Percentiles rank a stretch among this genome's conserved stretches.
These are phyloP conservation scores for Magnolia sinica DNA, from an alignment of 164 flowering plant species.

Conservation along the genomic window DNA sequence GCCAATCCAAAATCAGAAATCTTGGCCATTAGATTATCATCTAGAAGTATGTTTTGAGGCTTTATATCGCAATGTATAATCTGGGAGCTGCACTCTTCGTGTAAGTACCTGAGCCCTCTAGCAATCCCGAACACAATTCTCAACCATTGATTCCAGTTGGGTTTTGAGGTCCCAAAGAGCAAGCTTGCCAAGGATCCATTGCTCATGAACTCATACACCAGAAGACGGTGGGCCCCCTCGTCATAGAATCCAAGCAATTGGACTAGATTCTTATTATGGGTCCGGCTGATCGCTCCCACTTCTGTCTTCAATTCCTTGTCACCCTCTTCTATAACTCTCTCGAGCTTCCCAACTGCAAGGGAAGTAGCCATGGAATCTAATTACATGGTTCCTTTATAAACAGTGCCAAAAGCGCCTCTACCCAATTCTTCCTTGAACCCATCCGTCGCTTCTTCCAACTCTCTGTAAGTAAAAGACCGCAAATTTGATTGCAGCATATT, in stretches of 20 bases:
- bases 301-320: constrained; percentile 19
- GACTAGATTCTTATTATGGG: too few relatives aligned
- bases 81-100: too few relatives aligned
- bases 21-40: too few relatives aligned
- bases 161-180: constrained; percentile 18
- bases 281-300: too few relatives aligned
- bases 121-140: constrained; percentile 23
- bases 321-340: constrained; percentile 9
- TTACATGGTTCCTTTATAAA: too few relatives aligned
- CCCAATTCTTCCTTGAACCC: too few relatives aligned
- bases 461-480: too few relatives aligned
- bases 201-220: constrained; percentile 28
- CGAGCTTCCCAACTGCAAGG: constrained; percentile 21
- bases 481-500: not conserved
- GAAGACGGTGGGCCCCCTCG: constrained; percentile 18
- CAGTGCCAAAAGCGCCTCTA: too few relatives aligned
- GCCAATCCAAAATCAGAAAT: constrained; percentile 30
- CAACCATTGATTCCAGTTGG: constrained; percentile 14
- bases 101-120: constrained; percentile 22
- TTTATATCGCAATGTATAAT: too few relatives aligned
- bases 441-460: too few relatives aligned
- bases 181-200: constrained; percentile 19
- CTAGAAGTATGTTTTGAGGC: too few relatives aligned
- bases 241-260: constrained; percentile 15
- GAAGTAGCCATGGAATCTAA: not conserved